Conservation (phyloP, 2,329 filamentous ascomycete species). For the Blastomyces emzantsi region DNA sequence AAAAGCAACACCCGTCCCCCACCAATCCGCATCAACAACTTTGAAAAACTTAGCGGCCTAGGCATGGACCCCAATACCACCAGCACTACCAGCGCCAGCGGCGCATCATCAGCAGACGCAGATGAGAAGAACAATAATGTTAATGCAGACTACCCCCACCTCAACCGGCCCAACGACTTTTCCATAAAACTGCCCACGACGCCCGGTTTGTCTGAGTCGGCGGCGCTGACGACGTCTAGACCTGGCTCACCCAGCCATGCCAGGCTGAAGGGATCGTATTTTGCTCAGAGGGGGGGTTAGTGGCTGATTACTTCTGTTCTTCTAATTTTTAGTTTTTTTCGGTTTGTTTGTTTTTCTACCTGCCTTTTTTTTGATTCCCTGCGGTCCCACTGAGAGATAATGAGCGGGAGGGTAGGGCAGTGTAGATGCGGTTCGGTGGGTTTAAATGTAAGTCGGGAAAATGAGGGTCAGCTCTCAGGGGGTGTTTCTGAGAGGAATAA, state of each 20-base stretch:
- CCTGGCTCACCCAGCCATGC: slow-evolving; percentile 43
- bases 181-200: slow-evolving; percentile 40
- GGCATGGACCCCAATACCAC: background rate
- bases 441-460: background rate
- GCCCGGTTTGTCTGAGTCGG: slow-evolving; percentile 40
- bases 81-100: background rate
- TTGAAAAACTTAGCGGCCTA: slow-evolving; percentile 51
- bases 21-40: slow-evolving; percentile 53
- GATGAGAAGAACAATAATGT: slow-evolving; percentile 41
- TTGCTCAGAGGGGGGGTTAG: slow-evolving; percentile 22
- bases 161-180: slow-evolving; percentile 37
- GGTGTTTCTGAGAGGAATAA: background rate
- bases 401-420: background rate
- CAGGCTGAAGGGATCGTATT: slow-evolving; percentile 32
- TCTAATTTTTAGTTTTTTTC: background rate
- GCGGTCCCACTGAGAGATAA: no score
- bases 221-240: slow-evolving; percentile 44
- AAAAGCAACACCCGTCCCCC: slow-evolving; percentile 41
- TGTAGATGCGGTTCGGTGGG: no score
- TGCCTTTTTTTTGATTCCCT: background rate
- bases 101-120: slow-evolving; percentile 34
- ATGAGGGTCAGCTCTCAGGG: background rate
- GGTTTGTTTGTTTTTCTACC: no score
- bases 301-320: background rate
- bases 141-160: slow-evolving; percentile 19